Conservation (phyloP, 2,329 filamentous ascomycete species). For the Aspergillus pseudoviridinutans region DNA sequence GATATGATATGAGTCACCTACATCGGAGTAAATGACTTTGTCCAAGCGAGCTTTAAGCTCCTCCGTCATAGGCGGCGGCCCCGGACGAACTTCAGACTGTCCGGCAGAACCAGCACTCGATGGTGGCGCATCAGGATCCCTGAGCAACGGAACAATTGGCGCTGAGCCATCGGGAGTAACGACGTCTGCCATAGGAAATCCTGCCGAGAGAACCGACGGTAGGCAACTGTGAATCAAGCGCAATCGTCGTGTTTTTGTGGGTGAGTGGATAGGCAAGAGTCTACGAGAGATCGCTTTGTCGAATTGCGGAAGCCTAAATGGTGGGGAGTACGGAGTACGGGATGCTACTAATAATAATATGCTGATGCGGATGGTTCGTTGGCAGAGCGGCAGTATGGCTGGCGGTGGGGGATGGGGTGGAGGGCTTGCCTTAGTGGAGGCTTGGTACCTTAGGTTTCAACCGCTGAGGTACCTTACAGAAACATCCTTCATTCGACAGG, state of each 20-base stretch:
- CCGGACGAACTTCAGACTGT: constrained; percentile 20
- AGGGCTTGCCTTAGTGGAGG: background rate
- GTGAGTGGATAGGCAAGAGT: background rate
- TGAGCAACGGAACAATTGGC: constrained; percentile 15
- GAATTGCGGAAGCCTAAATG: background rate
- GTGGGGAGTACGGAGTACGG: background rate
- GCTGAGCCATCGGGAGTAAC: constrained; percentile 22
- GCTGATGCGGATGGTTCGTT: background rate
- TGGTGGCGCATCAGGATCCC: constrained; percentile 28
- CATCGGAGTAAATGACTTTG: constrained; percentile 46
- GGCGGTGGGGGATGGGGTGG: background rate
- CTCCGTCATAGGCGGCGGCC: constrained; percentile 23
- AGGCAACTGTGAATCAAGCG: background rate
- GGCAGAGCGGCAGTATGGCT: background rate
- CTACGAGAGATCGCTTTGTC: background rate
- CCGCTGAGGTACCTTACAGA: background rate
- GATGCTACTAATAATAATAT: background rate
- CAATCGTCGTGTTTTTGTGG: background rate
- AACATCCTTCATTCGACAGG: background rate
- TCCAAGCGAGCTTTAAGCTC: constrained; percentile 40
- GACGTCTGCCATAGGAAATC: constrained; percentile 27
- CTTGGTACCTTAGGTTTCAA: background rate
- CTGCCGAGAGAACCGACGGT: background rate
- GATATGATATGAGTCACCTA: constrained; percentile 21
- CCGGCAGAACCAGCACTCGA: constrained; percentile 27